Base-by-base conservation (phyloP, 352 stramenopile genomes). In the Phytophthora multivora region DNA sequence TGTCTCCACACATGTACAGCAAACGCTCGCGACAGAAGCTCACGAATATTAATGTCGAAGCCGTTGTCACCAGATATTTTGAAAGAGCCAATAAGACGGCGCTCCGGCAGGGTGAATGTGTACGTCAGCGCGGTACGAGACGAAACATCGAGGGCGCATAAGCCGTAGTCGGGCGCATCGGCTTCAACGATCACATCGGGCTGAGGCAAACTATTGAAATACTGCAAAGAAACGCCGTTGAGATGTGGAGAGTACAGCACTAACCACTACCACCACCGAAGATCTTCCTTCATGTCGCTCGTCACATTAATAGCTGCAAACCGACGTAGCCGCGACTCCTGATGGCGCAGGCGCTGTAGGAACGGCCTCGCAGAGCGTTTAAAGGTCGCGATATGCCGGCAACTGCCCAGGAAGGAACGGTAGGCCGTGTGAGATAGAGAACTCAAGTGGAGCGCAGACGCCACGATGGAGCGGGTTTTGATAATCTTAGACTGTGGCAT, bases 31-130 rank as follows among this genome's bases (percentile, higher is more conserved):
- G 64, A 56, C 0, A 69, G 33, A 0, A 65, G 31, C 12, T 72
- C 40, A 1, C 58, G 11, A 40, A 73, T n/a, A 31, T 72, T 73
- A 52, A 73, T 73, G n/a, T 69, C 43, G n/a, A 61, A 69, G 0
- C 28, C 16, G 12, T 58, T 50, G 21, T 3, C 21, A 23, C 21
- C 21, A 0, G 4, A 2, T 2, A 8, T 5, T 4, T 59, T 51
- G 39, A 48, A 59, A 1, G n/a, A 9, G 0, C 12, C 15, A 6
- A 59, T 31, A 3, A 50, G n/a, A 0, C n/a, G 2, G 2, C 4
- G 25, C 35, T 57, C n/a, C 31, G 6, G 2, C 2, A 13, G 4
- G 1, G 19, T 16, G 18, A 49, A 53, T 4, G 3, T 15, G 15
- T 52, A 38, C 25, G 23, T 35, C 11, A 50, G 16, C 1, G 18